Evolutionary conservation across 345 rosid genomes (phyloP).

Genomic region (Lepidium didymum): DNA sequence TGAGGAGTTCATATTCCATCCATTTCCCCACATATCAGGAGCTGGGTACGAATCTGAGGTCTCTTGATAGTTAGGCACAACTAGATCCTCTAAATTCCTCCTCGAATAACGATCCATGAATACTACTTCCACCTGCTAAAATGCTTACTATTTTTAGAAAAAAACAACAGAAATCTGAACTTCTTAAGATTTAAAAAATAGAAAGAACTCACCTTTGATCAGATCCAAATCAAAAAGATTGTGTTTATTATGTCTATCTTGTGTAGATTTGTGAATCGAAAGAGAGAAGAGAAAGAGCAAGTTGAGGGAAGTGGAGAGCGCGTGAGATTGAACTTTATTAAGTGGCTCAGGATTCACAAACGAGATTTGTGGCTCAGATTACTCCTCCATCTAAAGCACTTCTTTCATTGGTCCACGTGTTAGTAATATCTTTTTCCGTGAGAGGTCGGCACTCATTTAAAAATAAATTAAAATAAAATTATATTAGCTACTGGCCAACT

Average conservation of each 20-base stretch:
- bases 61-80: slow-evolving; percentile 29
- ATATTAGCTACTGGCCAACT: slow-evolving; percentile 11
- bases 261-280: slow-evolving; percentile 1
- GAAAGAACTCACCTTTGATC: slow-evolving; percentile 5
- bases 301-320: slow-evolving; percentile 16
- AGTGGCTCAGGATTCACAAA: slow-evolving; percentile 15
- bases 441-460: slow-evolving; percentile 12
- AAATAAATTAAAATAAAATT: background rate
- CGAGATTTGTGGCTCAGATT: slow-evolving; percentile 25
- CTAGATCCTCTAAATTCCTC: slow-evolving; percentile 20
- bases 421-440: slow-evolving; percentile 8
- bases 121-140: background rate
- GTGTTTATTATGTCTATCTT: background rate
- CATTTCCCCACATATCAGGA: slow-evolving; percentile 20
- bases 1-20: slow-evolving; percentile 20
- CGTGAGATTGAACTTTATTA: slow-evolving; percentile 7
- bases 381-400: slow-evolving; percentile 25
- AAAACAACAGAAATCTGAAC: background rate
- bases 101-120: slow-evolving; percentile 27
- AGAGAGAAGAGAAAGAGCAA: background rate
- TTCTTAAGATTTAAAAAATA: background rate
- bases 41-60: slow-evolving; percentile 26
- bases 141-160: background rate
- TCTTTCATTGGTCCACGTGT: slow-evolving; percentile 31
- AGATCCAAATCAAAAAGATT: slow-evolving; percentile 2